Evolutionary conservation across 345 rosid species (phyloP), one percentile per base, ranked within the genome.

Genomic region (Citrus mangshanensis): DNA sequence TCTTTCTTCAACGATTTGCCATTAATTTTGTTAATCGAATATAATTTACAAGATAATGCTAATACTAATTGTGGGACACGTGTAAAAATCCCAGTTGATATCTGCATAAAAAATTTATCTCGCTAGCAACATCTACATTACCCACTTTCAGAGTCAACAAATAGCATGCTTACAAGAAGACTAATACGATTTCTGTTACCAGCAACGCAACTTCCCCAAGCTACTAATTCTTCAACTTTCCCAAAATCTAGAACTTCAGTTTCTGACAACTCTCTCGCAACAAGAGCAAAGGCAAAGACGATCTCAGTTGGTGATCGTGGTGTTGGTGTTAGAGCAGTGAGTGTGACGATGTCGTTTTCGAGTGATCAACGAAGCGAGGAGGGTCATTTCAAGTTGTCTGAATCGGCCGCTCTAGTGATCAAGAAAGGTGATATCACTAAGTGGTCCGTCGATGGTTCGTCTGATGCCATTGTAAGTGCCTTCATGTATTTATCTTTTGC

Each of bases 361-460:
- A 68, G 81, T 35, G 73, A 64, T 6, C 68, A 69, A 49, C 79
- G 74, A 27, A 68, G 51, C 37, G 79, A 51, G 37, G 81, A 73
- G 58, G 79, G 77, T 62, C 82, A 59, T 40, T 90, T 91, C 87
- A 77, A 74, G n/a, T 70, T 93, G 83, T 89, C 97, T 19, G 80
- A 88, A 28, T 76, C 93, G 9, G 74, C 73, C 35, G 58, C 86
- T 34, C 92, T 95, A 68, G 85, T 88, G 70, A 91, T 95, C 82
- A 82, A 81, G 58, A 89, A 91, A 69, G 98, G 98, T 0, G 98
- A 95, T 63, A 91, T 95, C 88, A 92, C 98, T 61, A 63, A 81
- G 71, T 93, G 98, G 98, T 95, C 81, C 73, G 80, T 87, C 16
- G 95, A 92, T 81, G 85, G 89, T 73, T 87, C 95, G 25, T 87